phyloP scores from a whole-genome alignment of 345 rosid species.

The Citrus sinensis region DNA sequence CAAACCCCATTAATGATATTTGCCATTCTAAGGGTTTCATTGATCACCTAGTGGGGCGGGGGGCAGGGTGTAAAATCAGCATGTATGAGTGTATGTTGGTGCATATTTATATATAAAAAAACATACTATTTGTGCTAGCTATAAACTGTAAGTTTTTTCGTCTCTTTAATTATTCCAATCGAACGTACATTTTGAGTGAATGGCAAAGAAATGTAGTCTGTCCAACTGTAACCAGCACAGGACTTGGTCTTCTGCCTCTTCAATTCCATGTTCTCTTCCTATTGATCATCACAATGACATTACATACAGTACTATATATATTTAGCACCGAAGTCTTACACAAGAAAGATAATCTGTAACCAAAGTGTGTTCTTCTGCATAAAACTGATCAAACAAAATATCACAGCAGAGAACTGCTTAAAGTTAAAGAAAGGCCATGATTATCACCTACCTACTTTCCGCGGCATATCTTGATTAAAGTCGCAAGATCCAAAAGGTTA shows the following conservation, averaged over 20 bases:
- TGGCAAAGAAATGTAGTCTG: slow-evolving; percentile 73
- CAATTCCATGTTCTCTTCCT: slow-evolving; percentile 90
- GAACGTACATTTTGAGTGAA: slow-evolving; percentile 88
- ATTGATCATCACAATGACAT: neutral
- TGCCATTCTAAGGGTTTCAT: slow-evolving; percentile 84
- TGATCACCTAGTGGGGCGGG: slow-evolving; percentile 61
- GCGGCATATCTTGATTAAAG: neutral
- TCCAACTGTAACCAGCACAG: slow-evolving; percentile 57
- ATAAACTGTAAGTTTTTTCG: too few species aligned
- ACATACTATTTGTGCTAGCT: neutral
- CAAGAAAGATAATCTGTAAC: neutral
- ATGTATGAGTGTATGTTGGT: neutral
- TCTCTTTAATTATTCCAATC: neutral
- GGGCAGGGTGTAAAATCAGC: neutral
- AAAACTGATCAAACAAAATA: neutral
- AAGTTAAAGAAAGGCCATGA: neutral
- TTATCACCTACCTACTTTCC: slow-evolving; percentile 4
- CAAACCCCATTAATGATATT: slow-evolving; percentile 90
- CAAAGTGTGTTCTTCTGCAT: neutral
- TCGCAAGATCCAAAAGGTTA: neutral
- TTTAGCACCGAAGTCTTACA: neutral
- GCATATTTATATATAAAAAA: neutral
- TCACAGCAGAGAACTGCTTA: neutral
- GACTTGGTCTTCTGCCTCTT: slow-evolving; percentile 57
- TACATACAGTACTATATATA: neutral